These are phyloP conservation scores for Linanthus parryae DNA, from an alignment of 148 eudicot genomes.

Conservation along the genomic window DNA sequence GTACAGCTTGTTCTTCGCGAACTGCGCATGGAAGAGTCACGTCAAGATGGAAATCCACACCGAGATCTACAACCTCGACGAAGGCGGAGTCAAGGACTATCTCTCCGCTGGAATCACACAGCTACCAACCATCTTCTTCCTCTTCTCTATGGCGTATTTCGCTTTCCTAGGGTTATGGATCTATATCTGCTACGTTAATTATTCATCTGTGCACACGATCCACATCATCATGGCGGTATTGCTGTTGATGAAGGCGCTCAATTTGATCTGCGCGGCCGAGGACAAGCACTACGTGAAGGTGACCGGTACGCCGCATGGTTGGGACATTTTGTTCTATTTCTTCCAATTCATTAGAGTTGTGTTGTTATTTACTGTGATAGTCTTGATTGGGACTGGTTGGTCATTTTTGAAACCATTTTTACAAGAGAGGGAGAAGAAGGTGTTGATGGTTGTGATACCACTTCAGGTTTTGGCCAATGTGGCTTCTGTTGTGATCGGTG, in stretches of 20 bases:
- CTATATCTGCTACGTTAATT: constrained; percentile 27
- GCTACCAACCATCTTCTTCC: constrained; percentile 52
- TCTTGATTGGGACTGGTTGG: constrained; percentile 93
- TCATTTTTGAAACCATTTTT: constrained; percentile 89
- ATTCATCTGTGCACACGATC: constrained; percentile 55
- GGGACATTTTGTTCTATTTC: constrained; percentile 86
- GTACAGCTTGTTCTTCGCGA: constrained; percentile 72
- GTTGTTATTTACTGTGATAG: constrained; percentile 83
- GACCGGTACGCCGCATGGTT: constrained; percentile 88
- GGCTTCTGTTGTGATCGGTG: constrained; percentile 91
- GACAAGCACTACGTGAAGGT: constrained; percentile 93
- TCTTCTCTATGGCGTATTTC: constrained; percentile 40
- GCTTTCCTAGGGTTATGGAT: constrained; percentile 58
- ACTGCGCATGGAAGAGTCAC: constrained; percentile 55
- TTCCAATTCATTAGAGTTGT: constrained; percentile 85
- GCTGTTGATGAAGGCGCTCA: constrained; percentile 75
- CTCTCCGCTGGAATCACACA: constrained; percentile 72
- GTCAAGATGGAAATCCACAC: constrained; percentile 73
- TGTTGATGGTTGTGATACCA: constrained; percentile 90
- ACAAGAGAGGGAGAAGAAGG: constrained; percentile 98
- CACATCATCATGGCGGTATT: constrained; percentile 65
- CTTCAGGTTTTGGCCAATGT: constrained; percentile 87
- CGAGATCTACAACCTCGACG: constrained; percentile 61
- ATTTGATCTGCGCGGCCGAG: constrained; percentile 84
- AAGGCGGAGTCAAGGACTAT: constrained; percentile 43